Evolutionary conservation across 331 rosid species (phyloP).

Genomic region (Pyrus hybrid): DNA sequence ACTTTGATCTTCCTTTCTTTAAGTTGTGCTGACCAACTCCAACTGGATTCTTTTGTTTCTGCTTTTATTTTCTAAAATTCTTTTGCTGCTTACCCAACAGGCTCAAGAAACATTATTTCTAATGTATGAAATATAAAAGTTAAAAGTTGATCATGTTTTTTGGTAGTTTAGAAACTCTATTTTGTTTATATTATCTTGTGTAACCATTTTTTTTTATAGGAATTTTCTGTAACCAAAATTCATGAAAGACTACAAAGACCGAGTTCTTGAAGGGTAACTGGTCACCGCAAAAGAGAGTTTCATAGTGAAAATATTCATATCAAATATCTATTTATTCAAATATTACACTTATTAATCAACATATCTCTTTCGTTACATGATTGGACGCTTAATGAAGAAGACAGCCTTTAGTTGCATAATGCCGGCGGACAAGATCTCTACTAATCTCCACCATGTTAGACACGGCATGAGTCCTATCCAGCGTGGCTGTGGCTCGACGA

Average conservation of each 20-base stretch:
- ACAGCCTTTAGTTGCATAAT: too few relatives aligned
- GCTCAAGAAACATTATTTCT: not conserved
- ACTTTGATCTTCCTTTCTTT: conserved; percentile 2
- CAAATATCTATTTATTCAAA: too few relatives aligned
- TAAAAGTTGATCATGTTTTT: too few relatives aligned
- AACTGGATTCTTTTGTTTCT: conserved; percentile 1
- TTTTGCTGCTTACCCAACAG: not conserved
- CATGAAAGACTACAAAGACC: not conserved
- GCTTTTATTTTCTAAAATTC: not conserved
- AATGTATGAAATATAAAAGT: too few relatives aligned
- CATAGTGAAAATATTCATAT: not conserved
- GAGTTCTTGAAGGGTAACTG: not conserved
- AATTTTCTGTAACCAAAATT: not conserved
- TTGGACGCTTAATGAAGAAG: too few relatives aligned
- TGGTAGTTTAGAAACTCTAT: too few relatives aligned
- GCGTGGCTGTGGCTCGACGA: not conserved
- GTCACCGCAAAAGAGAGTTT: not conserved
- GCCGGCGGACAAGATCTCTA: too few relatives aligned
- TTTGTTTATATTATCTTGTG: too few relatives aligned
- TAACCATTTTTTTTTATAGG: too few relatives aligned
- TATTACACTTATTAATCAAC: not conserved
- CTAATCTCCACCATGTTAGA: too few relatives aligned
- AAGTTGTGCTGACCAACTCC: conserved; percentile 10
- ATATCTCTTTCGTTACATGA: not conserved
- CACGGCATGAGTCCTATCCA: too few relatives aligned